phyloP scores from a whole-genome alignment of 2,329 filamentous ascomycete genomes.

The Penicillium sp. region DNA sequence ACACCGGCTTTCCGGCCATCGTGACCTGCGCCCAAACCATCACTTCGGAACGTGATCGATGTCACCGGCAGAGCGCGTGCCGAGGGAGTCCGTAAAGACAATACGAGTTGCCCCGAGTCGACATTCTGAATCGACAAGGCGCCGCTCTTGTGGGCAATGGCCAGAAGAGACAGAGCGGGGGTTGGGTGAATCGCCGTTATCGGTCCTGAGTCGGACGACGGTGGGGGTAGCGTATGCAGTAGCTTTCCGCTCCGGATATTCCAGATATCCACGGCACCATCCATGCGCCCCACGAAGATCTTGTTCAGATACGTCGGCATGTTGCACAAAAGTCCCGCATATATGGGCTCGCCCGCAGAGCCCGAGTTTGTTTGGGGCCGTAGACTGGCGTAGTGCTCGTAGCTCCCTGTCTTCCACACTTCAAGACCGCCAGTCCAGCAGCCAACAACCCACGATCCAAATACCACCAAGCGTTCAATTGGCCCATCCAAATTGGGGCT shows the following conservation, averaged over 20 bases:
- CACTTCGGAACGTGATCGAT: conserved; percentile 86
- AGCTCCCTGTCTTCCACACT: conserved; percentile 80
- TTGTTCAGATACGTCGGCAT: conserved; percentile 98
- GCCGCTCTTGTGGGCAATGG: conserved; percentile 82
- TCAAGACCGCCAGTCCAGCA: conserved; percentile 75
- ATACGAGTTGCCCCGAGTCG: conserved; percentile 69
- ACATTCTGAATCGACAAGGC: conserved; percentile 80
- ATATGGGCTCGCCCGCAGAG: conserved; percentile 61
- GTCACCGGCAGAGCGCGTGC: conserved; percentile 65
- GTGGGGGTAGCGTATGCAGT: conserved; percentile 83
- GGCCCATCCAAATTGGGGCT: conserved; percentile 67
- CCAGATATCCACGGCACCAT: conserved; percentile 95
- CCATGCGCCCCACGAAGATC: conserved; percentile 80
- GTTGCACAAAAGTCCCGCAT: conserved; percentile 77
- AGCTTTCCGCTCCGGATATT: conserved; percentile 90
- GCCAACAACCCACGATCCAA: conserved; percentile 89
- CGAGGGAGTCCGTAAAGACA: conserved; percentile 67
- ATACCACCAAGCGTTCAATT: conserved; percentile 74
- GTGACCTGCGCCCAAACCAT: conserved; percentile 82
- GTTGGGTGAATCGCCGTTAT: conserved; percentile 87
- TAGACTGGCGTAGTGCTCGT: conserved; percentile 89
- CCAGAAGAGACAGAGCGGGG: conserved; percentile 79
- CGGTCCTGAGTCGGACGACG: conserved; percentile 68
- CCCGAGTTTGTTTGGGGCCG: conserved; percentile 57
- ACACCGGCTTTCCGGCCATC: conserved; percentile 84